Conservation (phyloP, 225 moss, liverwort and hornwort species). For the Anthoceros angustus region DNA sequence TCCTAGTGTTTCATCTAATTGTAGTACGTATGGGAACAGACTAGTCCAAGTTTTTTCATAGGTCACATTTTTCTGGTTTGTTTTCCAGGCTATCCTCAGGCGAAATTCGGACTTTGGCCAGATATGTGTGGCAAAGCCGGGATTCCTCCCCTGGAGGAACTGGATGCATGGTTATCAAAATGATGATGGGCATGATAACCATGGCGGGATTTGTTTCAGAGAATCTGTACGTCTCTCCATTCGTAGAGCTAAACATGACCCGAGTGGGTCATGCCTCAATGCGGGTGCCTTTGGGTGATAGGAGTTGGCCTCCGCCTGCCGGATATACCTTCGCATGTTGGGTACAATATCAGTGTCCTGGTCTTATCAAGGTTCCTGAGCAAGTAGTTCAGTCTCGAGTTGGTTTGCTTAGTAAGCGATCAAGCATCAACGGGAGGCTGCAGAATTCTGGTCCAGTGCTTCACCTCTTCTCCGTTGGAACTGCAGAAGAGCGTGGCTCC, state of each 20-base stretch:
- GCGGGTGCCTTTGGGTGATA: constrained; percentile 62
- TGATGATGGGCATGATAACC: constrained; percentile 60
- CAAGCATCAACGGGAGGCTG: constrained; percentile 4
- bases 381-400: constrained; percentile 10
- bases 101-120: constrained; percentile 67
- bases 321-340: constrained; percentile 97
- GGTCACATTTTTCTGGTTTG: neutral
- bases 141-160: constrained; percentile 41
- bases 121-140: constrained; percentile 83
- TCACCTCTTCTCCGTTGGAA: constrained; percentile 70
- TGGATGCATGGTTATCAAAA: constrained; percentile 52
- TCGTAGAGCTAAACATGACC: constrained; percentile 67
- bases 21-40: neutral
- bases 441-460: constrained; percentile 28
- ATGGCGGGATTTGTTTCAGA: constrained; percentile 46
- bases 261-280: constrained; percentile 68
- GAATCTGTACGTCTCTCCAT: constrained; percentile 69
- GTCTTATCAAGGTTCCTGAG: constrained; percentile 17
- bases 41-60: neutral
- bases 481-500: constrained; percentile 59
- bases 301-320: constrained; percentile 90
- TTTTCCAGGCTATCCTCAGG: constrained; percentile 64
- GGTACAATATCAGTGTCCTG: constrained; percentile 53
- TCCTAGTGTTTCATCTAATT: neutral
- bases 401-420: constrained; percentile 23